These are phyloP conservation scores for Pythium volutum DNA, from an alignment of 352 stramenopile genomes.

Conservation along the genomic window DNA sequence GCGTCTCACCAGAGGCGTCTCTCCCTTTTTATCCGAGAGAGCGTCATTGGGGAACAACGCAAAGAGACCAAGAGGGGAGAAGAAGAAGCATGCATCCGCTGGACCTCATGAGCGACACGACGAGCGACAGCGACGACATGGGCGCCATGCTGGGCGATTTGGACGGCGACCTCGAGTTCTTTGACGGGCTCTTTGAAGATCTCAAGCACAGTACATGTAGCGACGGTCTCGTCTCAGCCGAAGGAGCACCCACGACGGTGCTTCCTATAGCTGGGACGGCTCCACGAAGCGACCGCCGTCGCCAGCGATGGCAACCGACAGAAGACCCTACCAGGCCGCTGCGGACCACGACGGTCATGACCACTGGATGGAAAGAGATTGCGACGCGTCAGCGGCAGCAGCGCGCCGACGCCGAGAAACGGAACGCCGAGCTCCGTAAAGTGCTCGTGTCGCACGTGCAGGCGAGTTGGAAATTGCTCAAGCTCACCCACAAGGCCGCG, in stretches of 20 bases:
- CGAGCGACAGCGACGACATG: background rate
- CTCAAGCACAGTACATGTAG: no score
- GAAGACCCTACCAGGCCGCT: no score
- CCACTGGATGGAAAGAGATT: background rate
- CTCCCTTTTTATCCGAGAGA: background rate
- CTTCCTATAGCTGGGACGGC: no score
- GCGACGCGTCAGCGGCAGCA: background rate
- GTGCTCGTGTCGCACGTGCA: background rate
- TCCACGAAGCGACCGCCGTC: background rate
- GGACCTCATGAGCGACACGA: no score
- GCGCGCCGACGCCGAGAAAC: background rate
- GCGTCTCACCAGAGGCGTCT: no score
- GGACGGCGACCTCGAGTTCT: slow-evolving; percentile 6
- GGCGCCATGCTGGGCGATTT: background rate
- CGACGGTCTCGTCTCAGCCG: no score
- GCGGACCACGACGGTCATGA: no score
- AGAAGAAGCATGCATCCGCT: no score
- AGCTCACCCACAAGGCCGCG: background rate
- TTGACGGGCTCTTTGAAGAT: slow-evolving; percentile 3
- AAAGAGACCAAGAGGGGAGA: no score
- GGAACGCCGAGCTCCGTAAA: background rate
- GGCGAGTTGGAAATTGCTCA: background rate
- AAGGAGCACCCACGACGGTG: background rate
- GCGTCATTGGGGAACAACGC: no score
- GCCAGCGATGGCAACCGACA: background rate